Evolutionary conservation across 31 red algal genomes (phyloP).

Genomic region (Odonthalia washingtoniensis): DNA sequence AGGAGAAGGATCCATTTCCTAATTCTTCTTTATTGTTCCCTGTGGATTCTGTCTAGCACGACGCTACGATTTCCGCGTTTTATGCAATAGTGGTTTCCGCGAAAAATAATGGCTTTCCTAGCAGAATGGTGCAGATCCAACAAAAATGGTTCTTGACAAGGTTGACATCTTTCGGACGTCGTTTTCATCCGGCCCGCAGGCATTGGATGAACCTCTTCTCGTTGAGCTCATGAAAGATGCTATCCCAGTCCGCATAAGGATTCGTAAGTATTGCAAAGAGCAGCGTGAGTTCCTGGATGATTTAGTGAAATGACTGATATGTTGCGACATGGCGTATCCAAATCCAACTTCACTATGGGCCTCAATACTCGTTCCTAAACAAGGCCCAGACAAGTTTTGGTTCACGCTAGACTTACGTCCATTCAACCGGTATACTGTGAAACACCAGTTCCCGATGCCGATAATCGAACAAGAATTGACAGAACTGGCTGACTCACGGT

Average conservation of each 20-base stretch:
- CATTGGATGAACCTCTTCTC: background rate
- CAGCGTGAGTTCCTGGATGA: conserved; percentile 5
- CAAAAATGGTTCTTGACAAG: conserved; percentile 17
- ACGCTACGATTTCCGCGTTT: background rate
- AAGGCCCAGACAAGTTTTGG: background rate
- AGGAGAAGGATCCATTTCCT: conserved; percentile 39
- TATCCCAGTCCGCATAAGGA: background rate
- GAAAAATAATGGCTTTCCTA: conserved; percentile 16
- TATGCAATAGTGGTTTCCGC: conserved; percentile 12
- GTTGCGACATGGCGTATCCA: background rate
- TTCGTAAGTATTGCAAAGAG: conserved; percentile 14
- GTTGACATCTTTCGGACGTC: conserved; percentile 32
- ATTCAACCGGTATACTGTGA: background rate
- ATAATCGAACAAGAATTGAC: conserved; percentile 7
- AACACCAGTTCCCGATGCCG: conserved; percentile 15
- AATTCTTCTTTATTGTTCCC: conserved; percentile 27
- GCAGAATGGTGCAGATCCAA: background rate
- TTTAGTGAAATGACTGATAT: background rate
- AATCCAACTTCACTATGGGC: conserved; percentile 34
- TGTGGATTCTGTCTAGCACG: conserved; percentile 17
- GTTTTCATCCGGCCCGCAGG: conserved; percentile 17
- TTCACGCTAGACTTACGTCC: conserved; percentile 4
- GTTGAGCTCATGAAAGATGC: background rate
- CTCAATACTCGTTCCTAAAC: conserved; percentile 1
- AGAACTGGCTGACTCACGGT: background rate